Percentiles rank a stretch among this genome's conserved stretches.
phyloP scores from a whole-genome alignment of 306 rosid genomes.

The Rosa rugosa region DNA sequence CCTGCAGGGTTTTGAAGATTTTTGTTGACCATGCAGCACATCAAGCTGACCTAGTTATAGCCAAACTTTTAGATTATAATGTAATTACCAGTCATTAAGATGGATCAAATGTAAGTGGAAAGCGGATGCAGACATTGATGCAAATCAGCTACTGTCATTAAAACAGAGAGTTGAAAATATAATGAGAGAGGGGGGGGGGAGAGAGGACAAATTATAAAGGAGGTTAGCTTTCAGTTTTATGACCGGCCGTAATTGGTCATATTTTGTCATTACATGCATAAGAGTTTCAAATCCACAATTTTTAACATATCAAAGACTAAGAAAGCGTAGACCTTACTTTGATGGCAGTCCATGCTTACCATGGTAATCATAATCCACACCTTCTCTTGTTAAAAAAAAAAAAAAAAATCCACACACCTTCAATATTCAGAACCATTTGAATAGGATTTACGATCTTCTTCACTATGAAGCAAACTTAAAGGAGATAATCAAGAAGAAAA shows the following conservation, averaged over 20 bases:
- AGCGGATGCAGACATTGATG: background rate
- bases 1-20: background rate
- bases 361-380: background rate
- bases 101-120: too few relatives aligned
- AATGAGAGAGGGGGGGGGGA: background rate
- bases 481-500: background rate
- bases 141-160: background rate
- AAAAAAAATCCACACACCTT: background rate
- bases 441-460: background rate
- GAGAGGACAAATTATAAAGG: background rate
- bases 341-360: background rate
- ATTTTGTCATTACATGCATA: background rate
- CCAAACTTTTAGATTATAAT: background rate
- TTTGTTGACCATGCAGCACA: background rate
- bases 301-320: background rate
- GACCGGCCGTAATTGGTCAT: background rate
- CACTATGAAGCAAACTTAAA: background rate
- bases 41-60: background rate
- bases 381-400: background rate
- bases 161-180: background rate
- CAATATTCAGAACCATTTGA: background rate
- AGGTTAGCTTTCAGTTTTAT: background rate
- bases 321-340: background rate
- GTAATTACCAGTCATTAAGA: too few relatives aligned
- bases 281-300: background rate